A percentile compares a stretch with the other conserved stretches of the same genome.
phyloP scores from a whole-genome alignment of 2,329 filamentous ascomycete genomes.

The Byssothecium circinans region DNA sequence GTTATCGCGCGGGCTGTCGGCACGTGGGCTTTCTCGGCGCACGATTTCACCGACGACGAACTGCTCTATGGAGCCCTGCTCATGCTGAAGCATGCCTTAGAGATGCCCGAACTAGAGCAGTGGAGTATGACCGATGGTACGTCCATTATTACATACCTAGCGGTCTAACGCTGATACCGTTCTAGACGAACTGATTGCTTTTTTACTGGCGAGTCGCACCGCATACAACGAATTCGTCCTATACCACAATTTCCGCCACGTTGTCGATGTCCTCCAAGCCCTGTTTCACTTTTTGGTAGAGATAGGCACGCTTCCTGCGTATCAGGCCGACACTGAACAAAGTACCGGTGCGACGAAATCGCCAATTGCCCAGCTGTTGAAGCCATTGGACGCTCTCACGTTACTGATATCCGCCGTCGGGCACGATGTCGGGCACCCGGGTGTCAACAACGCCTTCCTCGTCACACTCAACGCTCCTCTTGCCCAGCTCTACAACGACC shows the following conservation, averaged over 20 bases:
- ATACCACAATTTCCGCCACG: conserved; percentile 98
- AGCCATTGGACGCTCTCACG: conserved; percentile 84
- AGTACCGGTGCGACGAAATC: conserved; percentile 52
- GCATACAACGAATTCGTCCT: conserved; percentile 97
- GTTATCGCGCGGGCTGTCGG: conserved; percentile 71
- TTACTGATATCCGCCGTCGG: conserved; percentile 94
- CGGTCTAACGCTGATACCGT: conserved; percentile 19
- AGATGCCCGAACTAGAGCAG: conserved; percentile 75
- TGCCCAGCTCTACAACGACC: conserved; percentile 94
- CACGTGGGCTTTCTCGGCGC: conserved; percentile 85
- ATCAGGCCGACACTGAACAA: conserved; percentile 49
- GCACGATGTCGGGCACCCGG: conserved; percentile 95
- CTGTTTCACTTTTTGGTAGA: conserved; percentile 86
- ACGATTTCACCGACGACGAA: conserved; percentile 88
- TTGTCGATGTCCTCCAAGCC: conserved; percentile 92
- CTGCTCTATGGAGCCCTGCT: conserved; percentile 79
- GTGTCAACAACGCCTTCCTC: conserved; percentile 96
- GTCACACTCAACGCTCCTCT: conserved; percentile 89
- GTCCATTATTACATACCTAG: conserved; percentile 30
- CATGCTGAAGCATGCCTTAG: conserved; percentile 88
- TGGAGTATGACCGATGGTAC: conserved; percentile 79
- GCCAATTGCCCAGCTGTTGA: conserved; percentile 73
- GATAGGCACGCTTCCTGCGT: conserved; percentile 74
- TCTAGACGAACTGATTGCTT: conserved; percentile 77
- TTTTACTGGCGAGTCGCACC: conserved; percentile 82